Percentiles rank a stretch among this genome's conserved stretches.
Conservation (phyloP, 768 basidiomycete genomes). For the Crassisporium funariophilum region DNA sequence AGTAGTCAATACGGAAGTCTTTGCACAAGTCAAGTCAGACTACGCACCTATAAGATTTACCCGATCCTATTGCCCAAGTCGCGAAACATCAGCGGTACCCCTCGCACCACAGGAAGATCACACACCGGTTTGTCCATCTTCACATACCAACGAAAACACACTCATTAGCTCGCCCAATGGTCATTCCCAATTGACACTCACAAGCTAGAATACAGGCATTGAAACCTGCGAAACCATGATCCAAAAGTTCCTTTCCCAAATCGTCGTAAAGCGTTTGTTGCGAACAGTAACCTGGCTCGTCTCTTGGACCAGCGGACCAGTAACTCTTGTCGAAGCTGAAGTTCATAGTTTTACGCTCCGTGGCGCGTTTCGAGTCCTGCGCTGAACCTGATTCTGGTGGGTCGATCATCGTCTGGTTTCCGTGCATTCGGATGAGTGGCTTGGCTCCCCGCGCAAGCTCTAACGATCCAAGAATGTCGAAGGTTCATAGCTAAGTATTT, state of each 20-base stretch:
- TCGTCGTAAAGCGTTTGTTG: constrained; percentile 96
- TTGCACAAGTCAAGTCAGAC: not conserved
- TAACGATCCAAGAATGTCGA: constrained; percentile 30
- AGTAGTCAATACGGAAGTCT: constrained; percentile 9
- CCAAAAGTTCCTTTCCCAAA: constrained; percentile 89
- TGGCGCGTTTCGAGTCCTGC: constrained; percentile 76
- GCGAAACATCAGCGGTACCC: constrained; percentile 5
- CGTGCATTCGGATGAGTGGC: constrained; percentile 91
- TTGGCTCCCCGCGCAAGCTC: constrained; percentile 94
- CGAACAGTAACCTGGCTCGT: constrained; percentile 89
- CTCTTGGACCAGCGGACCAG: constrained; percentile 91
- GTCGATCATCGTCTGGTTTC: constrained; percentile 90
- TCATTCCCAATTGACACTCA: constrained; percentile 49
- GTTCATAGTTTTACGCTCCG: constrained; percentile 85
- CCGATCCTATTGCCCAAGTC: constrained; percentile 60
- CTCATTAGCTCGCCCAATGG: not conserved
- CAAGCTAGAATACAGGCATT: constrained; percentile 99
- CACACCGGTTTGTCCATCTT: constrained; percentile 87
- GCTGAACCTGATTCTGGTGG: constrained; percentile 78
- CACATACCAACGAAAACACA: constrained; percentile 9
- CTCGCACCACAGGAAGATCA: not conserved
- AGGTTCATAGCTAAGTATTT: constrained; percentile 1
- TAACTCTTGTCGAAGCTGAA: constrained; percentile 99
- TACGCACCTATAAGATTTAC: constrained; percentile 89
- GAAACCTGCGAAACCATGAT: constrained; percentile 95